A percentile compares a stretch with the other conserved stretches of the same genome.
Conservation (phyloP, 2,329 filamentous ascomycete species). For the Penicillium sp. region DNA sequence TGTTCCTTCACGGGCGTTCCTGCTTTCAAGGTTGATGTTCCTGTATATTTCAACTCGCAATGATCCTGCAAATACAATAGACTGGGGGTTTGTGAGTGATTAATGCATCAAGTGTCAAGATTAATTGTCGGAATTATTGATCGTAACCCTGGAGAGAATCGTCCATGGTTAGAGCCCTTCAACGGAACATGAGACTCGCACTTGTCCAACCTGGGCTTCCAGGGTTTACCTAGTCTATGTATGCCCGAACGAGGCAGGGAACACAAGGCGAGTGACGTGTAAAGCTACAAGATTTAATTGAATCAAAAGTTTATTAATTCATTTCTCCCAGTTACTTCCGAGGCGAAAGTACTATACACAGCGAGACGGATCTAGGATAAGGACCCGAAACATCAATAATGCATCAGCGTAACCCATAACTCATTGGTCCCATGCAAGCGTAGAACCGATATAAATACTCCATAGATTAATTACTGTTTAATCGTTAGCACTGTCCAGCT, state of each 20-base stretch:
- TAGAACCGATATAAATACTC: background rate
- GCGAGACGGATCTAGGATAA: constrained; percentile 16
- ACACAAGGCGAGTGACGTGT: background rate
- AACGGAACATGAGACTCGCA: background rate
- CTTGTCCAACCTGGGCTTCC: constrained; percentile 2
- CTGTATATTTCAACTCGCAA: background rate
- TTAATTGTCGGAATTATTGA: background rate
- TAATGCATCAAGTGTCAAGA: background rate
- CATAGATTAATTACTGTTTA: constrained; percentile 11
- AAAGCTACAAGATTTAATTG: background rate
- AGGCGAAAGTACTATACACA: constrained; percentile 24
- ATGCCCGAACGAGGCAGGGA: background rate
- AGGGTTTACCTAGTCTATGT: background rate
- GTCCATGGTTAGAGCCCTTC: background rate
- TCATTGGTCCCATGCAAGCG: background rate
- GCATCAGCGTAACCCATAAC: constrained; percentile 16
- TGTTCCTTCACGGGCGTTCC: background rate
- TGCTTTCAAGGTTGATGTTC: background rate
- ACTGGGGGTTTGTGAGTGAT: background rate
- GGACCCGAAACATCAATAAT: constrained; percentile 6
- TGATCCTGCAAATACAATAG: background rate
- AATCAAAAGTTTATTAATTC: constrained; percentile 8
- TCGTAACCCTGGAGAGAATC: no score
- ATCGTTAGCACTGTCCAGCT: constrained; percentile 9
- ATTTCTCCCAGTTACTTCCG: constrained; percentile 18